A percentile compares a stretch with the other conserved stretches of the same genome.
Evolutionary conservation across 306 rosid species (phyloP).

Genomic region (Cicer cuneatum): DNA sequence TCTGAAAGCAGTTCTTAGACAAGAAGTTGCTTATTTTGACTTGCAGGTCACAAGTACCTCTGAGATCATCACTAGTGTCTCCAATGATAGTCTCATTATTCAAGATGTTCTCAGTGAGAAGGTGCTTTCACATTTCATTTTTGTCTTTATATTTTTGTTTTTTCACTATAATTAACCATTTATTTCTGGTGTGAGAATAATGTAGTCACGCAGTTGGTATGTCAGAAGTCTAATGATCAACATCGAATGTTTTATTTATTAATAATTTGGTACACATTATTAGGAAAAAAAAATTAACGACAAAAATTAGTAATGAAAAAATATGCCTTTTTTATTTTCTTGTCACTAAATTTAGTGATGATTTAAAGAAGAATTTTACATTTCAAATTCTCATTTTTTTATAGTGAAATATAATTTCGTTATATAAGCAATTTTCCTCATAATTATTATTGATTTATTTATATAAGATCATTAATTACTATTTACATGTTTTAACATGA

Average conservation of each 20-base stretch:
- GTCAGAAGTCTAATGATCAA: no score
- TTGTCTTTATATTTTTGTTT: neutral
- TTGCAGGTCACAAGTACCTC: slow-evolving; percentile 87
- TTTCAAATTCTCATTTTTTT: no score
- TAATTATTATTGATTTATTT: neutral
- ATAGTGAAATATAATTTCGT: no score
- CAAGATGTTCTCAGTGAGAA: slow-evolving; percentile 88
- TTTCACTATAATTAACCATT: neutral
- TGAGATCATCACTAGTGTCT: slow-evolving; percentile 81
- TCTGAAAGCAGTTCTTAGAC: slow-evolving; percentile 81
- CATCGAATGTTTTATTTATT: no score
- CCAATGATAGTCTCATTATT: slow-evolving; percentile 77
- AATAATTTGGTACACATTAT: no score
- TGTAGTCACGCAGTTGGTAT: no score
- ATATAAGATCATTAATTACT: no score
- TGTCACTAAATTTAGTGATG: no score
- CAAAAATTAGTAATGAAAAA: no score
- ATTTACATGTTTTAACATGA: neutral
- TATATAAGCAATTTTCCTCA: neutral
- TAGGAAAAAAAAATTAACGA: no score
- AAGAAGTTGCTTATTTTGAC: slow-evolving; percentile 97
- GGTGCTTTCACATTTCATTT: slow-evolving; percentile 33
- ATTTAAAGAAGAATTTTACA: no score
- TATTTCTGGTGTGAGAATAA: neutral
- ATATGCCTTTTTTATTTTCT: no score